Percentiles rank a stretch among this genome's conserved stretches.
These are phyloP conservation scores for Penicillium silybi DNA, from an alignment of 495 filamentous ascomycete species.

Conservation along the genomic window DNA sequence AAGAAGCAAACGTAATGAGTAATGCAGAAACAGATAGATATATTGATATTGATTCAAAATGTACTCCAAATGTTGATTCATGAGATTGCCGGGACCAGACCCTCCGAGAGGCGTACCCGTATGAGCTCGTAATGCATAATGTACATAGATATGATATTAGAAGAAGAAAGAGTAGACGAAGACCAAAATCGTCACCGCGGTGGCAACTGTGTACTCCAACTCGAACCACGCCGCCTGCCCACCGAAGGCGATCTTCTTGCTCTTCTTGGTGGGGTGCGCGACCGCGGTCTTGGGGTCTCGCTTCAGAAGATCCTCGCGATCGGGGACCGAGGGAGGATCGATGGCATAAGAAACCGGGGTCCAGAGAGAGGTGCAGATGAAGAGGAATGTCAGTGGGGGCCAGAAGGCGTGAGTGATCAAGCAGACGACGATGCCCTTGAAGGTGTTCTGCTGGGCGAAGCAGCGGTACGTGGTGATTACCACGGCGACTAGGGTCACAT, in stretches of 20 bases:
- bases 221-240: slow-evolving; percentile 43
- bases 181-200: slow-evolving; percentile 32
- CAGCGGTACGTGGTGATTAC: slow-evolving; percentile 33
- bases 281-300: slow-evolving; percentile 45
- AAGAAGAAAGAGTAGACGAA: slow-evolving; percentile 42
- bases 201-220: slow-evolving; percentile 36
- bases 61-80: background rate
- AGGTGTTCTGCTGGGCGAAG: slow-evolving; percentile 23
- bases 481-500: slow-evolving; percentile 36
- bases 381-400: slow-evolving; percentile 41
- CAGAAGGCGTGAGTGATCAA: slow-evolving; percentile 47
- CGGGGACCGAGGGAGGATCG: slow-evolving; percentile 39
- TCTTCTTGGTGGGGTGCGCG: slow-evolving; percentile 36
- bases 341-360: slow-evolving; percentile 42
- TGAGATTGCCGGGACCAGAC: background rate
- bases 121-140: slow-evolving; percentile 13
- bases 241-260: slow-evolving; percentile 41
- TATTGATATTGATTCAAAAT: background rate
- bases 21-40: background rate
- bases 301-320: slow-evolving; percentile 39
- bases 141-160: slow-evolving; percentile 10
- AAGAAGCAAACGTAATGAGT: slow-evolving; percentile 13
- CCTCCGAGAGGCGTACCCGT: background rate
- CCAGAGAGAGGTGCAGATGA: slow-evolving; percentile 34
- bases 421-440: slow-evolving; percentile 30